phyloP scores from a whole-genome alignment of 208 protist species.

The Vickermania ingenoplastis region DNA sequence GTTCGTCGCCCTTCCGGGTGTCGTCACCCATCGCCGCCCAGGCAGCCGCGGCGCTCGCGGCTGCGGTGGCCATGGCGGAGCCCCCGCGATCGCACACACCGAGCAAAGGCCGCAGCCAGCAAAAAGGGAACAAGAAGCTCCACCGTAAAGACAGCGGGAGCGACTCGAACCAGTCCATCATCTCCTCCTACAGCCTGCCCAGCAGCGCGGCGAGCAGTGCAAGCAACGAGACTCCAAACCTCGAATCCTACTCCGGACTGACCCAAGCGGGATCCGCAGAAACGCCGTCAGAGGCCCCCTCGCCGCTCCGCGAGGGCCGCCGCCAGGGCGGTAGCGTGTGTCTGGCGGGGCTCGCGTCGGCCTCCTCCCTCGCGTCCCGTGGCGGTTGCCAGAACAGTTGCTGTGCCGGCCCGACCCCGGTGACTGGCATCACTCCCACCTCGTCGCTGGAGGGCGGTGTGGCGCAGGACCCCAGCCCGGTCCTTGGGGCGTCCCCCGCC shows the following conservation, averaged over 20 bases:
- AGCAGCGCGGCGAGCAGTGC: neutral
- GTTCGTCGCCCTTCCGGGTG: neutral
- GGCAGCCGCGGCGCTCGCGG: neutral
- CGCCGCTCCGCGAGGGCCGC: neutral
- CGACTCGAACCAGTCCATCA: neutral
- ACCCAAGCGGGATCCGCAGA: neutral
- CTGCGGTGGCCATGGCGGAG: neutral
- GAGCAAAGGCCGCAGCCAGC: neutral
- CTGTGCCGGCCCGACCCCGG: too few species aligned
- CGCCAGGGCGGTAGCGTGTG: too few species aligned
- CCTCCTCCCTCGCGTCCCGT: too few species aligned
- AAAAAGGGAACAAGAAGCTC: neutral
- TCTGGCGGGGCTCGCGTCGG: too few species aligned
- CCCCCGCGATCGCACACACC: neutral
- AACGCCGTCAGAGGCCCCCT: neutral
- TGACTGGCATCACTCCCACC: too few species aligned
- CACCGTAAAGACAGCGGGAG: too few species aligned
- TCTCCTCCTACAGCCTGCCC: neutral
- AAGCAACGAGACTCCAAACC: neutral
- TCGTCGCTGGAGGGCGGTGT: too few species aligned
- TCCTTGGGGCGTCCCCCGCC: neutral
- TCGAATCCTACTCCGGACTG: neutral
- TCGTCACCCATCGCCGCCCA: neutral
- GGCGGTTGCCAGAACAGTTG: too few species aligned
- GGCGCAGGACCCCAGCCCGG: too few species aligned